Evolutionary conservation across 1,284 basidiomycete species (phyloP).

Genomic region (Hymenochaete sp.): DNA sequence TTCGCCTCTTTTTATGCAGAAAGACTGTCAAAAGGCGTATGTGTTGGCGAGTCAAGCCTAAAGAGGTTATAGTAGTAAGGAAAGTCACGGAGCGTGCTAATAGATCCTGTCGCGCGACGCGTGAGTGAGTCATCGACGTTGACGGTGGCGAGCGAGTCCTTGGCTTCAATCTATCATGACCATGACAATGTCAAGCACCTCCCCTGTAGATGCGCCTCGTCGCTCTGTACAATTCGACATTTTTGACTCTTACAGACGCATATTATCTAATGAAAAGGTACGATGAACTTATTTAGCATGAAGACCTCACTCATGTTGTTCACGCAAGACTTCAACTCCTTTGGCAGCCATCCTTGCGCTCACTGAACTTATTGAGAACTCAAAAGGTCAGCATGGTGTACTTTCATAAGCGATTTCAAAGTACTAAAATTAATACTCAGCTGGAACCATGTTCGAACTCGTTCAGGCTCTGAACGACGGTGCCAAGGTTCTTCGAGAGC

Average conservation of each 20-base stretch:
- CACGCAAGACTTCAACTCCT: slow-evolving; percentile 68
- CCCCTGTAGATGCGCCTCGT: slow-evolving; percentile 4
- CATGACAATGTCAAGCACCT: slow-evolving; percentile 6
- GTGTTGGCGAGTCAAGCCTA: no score
- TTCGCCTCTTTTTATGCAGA: no score
- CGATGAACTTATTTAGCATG: slow-evolving; percentile 19
- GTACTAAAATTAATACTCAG: slow-evolving; percentile 26
- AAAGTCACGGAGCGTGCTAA: not conserved
- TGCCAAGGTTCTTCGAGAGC: slow-evolving; percentile 55
- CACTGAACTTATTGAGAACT: slow-evolving; percentile 67
- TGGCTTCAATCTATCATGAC: not conserved
- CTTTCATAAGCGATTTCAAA: slow-evolving; percentile 12
- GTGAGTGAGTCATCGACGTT: not conserved
- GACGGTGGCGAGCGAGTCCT: not conserved
- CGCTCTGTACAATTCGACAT: slow-evolving; percentile 38
- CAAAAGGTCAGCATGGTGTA: slow-evolving; percentile 47
- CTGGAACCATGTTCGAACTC: slow-evolving; percentile 87
- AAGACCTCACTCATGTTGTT: slow-evolving; percentile 12
- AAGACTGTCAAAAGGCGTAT: no score
- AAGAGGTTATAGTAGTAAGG: not conserved
- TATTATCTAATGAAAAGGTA: slow-evolving; percentile 53
- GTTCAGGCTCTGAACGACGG: slow-evolving; percentile 75
- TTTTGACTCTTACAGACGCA: slow-evolving; percentile 44
- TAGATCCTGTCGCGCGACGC: not conserved
- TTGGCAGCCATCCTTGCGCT: slow-evolving; percentile 81